Evolutionary conservation across 805 yeast species (phyloP).

Genomic region (Candida wancherniae): DNA sequence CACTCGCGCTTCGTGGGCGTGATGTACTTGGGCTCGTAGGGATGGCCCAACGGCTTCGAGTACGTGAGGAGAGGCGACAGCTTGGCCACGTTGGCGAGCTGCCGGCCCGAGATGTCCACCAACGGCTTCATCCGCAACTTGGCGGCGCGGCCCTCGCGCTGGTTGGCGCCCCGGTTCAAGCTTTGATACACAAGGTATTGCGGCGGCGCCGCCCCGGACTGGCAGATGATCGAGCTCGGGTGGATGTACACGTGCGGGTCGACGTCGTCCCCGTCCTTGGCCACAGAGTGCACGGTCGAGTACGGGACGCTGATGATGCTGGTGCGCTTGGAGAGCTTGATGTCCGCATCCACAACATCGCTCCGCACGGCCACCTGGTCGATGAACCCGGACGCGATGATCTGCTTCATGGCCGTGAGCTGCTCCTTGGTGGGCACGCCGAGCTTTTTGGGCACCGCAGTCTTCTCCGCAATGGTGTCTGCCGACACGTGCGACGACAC

Average conservation of each 20-base stretch:
- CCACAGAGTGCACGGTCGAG: constrained; percentile 47
- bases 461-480: constrained; percentile 49
- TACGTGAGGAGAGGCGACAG: constrained; percentile 68
- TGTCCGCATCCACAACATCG: constrained; percentile 64
- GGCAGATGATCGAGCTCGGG: constrained; percentile 62
- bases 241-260: constrained; percentile 72
- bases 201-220: constrained; percentile 69
- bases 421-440: constrained; percentile 67
- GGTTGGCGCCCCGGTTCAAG: constrained; percentile 51
- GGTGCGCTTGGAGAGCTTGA: constrained; percentile 53
- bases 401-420: constrained; percentile 77
- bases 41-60: constrained; percentile 89
- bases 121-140: constrained; percentile 67
- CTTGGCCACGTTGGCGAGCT: constrained; percentile 73
- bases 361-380: constrained; percentile 88
- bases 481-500: constrained; percentile 62
- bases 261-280: constrained; percentile 28
- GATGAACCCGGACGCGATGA: constrained; percentile 86
- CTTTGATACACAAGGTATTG: constrained; percentile 70
- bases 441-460: constrained; percentile 42
- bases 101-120: constrained; percentile 69
- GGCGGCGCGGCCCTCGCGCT: constrained; percentile 34
- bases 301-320: constrained; percentile 61
- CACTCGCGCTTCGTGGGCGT: constrained; percentile 71
- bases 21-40: constrained; percentile 73